Percentiles rank a stretch among this genome's conserved stretches.
Evolutionary conservation across 2,329 filamentous ascomycete genomes (phyloP).

Genomic region (Tolypocladium ovalisporum): DNA sequence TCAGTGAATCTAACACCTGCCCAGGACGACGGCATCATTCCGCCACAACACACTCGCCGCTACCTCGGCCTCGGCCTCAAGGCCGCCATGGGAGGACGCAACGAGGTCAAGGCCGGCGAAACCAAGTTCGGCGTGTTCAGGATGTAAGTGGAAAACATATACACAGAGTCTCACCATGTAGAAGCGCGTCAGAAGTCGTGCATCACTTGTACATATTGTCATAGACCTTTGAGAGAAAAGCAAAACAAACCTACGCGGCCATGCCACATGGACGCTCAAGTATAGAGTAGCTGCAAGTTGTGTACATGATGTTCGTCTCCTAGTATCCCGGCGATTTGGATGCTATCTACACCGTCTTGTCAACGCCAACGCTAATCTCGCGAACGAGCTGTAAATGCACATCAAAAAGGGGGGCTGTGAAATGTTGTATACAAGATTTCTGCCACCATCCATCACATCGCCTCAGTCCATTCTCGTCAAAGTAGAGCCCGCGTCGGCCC

Average conservation of each 20-base stretch:
- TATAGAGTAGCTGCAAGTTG: background rate
- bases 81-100: constrained; percentile 59
- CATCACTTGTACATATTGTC: background rate
- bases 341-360: constrained; percentile 11
- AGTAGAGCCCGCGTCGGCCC: background rate
- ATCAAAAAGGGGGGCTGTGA: constrained; percentile 7
- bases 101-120: constrained; percentile 46
- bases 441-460: constrained; percentile 5
- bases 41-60: constrained; percentile 61
- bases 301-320: background rate
- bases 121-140: constrained; percentile 73
- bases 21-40: constrained; percentile 69
- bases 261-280: background rate
- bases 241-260: background rate
- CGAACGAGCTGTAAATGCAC: constrained; percentile 16
- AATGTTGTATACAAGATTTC: constrained; percentile 16
- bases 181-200: background rate
- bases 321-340: constrained; percentile 4
- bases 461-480: constrained; percentile 2
- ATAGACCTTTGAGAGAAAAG: background rate
- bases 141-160: constrained; percentile 49
- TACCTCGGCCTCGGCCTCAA: constrained; percentile 64
- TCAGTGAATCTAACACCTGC: background rate
- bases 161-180: background rate
- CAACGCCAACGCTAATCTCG: constrained; percentile 19